These are phyloP conservation scores for Colletotrichum karsti DNA, from an alignment of 2,329 filamentous ascomycete species.

Conservation along the genomic window DNA sequence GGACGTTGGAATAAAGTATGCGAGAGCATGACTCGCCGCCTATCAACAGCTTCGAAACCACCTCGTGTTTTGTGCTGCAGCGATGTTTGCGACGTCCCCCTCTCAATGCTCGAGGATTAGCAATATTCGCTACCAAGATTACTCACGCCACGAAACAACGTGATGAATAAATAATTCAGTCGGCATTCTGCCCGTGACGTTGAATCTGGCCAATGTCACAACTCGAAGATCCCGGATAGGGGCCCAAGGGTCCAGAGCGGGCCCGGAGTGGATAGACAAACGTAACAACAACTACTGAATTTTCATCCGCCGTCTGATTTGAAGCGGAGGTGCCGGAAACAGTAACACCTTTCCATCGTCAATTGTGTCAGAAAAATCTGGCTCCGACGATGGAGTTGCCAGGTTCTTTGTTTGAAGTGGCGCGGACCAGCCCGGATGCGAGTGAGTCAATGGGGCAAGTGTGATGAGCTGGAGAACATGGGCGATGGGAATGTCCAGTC, in stretches of 20 bases:
- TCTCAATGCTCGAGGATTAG: not conserved
- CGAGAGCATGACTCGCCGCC: not conserved
- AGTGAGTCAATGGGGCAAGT: constrained; percentile 19
- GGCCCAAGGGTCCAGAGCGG: not conserved
- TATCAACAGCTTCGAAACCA: not conserved
- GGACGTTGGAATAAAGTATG: not conserved
- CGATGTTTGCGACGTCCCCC: not conserved
- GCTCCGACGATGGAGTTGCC: not conserved
- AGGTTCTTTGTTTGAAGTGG: not conserved
- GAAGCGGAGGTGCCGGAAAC: constrained; percentile 23
- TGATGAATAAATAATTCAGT: not conserved
- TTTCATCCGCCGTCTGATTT: constrained; percentile 16
- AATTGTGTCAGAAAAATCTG: constrained; percentile 12
- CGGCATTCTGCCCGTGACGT: not conserved
- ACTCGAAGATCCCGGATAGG: not conserved
- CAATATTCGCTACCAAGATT: not conserved
- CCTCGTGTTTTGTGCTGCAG: not conserved
- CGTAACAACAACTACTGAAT: constrained; percentile 30
- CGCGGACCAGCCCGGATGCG: not conserved
- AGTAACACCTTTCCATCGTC: constrained; percentile 13
- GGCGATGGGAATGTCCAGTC: not conserved
- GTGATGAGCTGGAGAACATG: not conserved
- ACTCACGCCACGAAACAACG: not conserved
- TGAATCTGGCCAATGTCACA: not conserved
- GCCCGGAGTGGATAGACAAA: constrained; percentile 28